These are phyloP conservation scores for Hypoxylon intermedium DNA, from an alignment of 495 filamentous ascomycete genomes.

Conservation along the genomic window DNA sequence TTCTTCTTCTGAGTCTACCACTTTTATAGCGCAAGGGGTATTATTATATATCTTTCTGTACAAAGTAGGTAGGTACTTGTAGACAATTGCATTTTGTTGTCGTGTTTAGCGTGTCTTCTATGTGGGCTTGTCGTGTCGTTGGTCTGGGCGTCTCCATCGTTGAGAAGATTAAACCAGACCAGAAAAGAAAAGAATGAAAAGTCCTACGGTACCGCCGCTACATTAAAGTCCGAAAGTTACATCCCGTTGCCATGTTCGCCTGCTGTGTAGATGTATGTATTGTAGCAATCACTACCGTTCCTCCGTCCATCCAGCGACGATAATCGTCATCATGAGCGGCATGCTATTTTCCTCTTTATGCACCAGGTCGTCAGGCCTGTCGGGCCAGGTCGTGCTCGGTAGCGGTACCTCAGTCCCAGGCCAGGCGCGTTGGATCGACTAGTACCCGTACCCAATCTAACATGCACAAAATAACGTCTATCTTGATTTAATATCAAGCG, in stretches of 20 bases:
- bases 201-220: constrained; percentile 33
- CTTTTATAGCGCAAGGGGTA: constrained; percentile 11
- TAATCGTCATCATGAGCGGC: constrained; percentile 41
- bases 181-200: constrained; percentile 8
- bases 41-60: constrained; percentile 11
- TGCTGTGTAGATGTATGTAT: constrained; percentile 17
- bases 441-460: constrained; percentile 52
- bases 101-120: constrained; percentile 18
- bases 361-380: constrained; percentile 36
- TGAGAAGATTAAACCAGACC: no score
- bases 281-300: constrained; percentile 37
- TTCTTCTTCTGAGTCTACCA: no score
- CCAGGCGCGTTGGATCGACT: constrained; percentile 33
- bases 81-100: constrained; percentile 19
- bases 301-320: constrained; percentile 24
- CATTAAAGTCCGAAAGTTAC: constrained; percentile 39
- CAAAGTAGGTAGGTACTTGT: constrained; percentile 27
- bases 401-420: constrained; percentile 32
- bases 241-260: constrained; percentile 13
- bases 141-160: constrained; percentile 29
- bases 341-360: constrained; percentile 41
- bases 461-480: constrained; percentile 60
- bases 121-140: constrained; percentile 19
- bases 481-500: constrained; percentile 69
- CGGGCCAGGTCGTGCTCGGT: constrained; percentile 33